Base-by-base conservation (phyloP, 2,329 filamentous ascomycete genomes). In the Colletotrichum sp. region DNA sequence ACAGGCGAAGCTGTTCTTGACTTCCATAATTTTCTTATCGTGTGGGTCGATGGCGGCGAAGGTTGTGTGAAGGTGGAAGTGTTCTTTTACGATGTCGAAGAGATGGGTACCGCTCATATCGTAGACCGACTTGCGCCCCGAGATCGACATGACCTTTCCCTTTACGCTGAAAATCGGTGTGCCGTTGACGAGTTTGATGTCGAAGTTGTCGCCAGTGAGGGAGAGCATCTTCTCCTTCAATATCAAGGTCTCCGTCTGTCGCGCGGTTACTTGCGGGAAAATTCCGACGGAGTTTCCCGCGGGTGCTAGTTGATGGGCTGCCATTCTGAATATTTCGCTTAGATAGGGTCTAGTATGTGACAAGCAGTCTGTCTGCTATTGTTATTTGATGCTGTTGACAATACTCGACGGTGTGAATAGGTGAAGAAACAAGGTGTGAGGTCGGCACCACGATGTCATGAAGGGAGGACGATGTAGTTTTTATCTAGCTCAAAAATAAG, bases 221-320 rank as follows among this genome's bases (percentile, higher is more conserved):
- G 92, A 93, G 74, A 92, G 81, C 21, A 93, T 86, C 79, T 91
- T 92, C 80, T 94, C 92, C 79, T 89, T 90, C 65, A 94, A 85
- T 3, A 91, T 81, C 8, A 94, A 83, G 3, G 89, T 91, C 79
- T 89, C 86, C 7, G 81, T 80, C 36, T 86, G 82, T 1, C 75
- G 80, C 5, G 85, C 83, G 30, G 88, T 81, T 77, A 85, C 82
- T 10, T 82, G 81, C 69, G 82, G 78, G 77, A 88, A 87, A 69
- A 89, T 77, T 72, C 86, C 87, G 13, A 88, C 79, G 10, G 81
- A 81, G 68, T 81, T 84, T 13, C 79, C 78, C 9, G 83, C 77
- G 24, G 82, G 79, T 6, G 79, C 78, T 36, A 86, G 82, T 18
- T 59, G 44, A 15, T 49, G 49, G 18, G 68, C 9, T 3, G 57